phyloP scores from a whole-genome alignment of 2,329 filamentous ascomycete species.

The Nemania sp. region DNA sequence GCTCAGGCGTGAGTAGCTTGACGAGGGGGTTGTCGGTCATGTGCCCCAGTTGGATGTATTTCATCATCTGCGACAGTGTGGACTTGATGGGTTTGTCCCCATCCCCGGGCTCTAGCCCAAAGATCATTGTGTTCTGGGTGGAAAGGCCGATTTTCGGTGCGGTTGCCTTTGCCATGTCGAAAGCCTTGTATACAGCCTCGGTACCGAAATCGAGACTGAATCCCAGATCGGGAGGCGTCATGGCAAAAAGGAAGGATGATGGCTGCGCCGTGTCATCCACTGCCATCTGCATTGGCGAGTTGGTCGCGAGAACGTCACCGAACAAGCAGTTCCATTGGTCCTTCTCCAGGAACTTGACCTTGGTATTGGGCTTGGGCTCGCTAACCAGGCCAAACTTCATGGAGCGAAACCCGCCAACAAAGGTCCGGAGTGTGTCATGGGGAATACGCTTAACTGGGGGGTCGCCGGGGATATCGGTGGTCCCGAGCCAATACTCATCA shows the following conservation, averaged over 20 bases:
- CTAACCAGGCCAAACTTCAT: neutral
- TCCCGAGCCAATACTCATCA: neutral
- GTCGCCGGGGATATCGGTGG: neutral
- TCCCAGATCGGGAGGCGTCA: neutral
- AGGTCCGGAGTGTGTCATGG: neutral
- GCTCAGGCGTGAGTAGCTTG: neutral
- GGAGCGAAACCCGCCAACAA: neutral
- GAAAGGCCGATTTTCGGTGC: neutral
- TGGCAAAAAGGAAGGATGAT: neutral
- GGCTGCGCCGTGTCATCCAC: neutral
- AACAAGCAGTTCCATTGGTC: constrained; percentile 2
- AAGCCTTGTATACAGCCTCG: neutral
- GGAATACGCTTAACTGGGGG: neutral
- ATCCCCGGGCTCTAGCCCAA: neutral
- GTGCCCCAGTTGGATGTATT: neutral
- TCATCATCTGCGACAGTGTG: neutral
- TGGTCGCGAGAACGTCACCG: neutral
- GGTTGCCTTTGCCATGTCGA: neutral
- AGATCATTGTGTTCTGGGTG: neutral
- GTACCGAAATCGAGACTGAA: neutral
- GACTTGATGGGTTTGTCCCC: neutral
- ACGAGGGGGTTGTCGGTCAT: neutral
- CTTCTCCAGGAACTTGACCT: neutral
- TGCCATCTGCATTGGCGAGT: neutral
- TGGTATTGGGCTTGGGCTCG: neutral